Evolutionary conservation across 2,329 filamentous ascomycete genomes (phyloP), one percentile per base, ranked within the genome.

Genomic region (Fusarium virguliforme): DNA sequence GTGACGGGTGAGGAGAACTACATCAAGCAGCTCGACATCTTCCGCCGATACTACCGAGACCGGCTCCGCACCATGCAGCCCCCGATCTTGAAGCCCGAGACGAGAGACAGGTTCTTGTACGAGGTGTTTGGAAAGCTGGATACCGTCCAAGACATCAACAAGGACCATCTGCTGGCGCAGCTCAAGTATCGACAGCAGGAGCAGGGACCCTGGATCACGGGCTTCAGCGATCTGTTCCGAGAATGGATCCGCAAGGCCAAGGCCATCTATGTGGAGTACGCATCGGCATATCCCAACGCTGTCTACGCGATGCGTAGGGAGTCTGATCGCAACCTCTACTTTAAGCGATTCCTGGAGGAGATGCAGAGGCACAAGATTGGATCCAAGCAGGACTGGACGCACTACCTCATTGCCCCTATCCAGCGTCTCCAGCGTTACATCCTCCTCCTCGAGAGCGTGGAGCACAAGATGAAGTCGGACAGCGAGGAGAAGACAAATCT

Each of bases 211-310:
- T 99, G 94, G 90, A 91, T 99, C 64, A 86, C 89, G 12, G 96
- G 96, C 4, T 98, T 98, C 82, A 98, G 95, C 78, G 96, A 98
- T 77, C 94, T 99, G 55, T 98, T 99, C 85, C 88, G 96, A 64
- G 96, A 99, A 82, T 99, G 96, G 96, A 97, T 98, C 68, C 90
- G 96, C 70, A 98, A 98, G 81, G 96, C 96, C 34, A 94, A 92
- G 80, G 85, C 88, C 3, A 92, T 94, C 10, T 99, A 98, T 79
- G 90, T 98, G 67, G 94, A 97, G 64, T 99, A 98, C 80, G 95
- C 95, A 40, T 91, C 92, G 1, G 91, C 91, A 0, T 98, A 96
- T 74, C 95, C 95, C 1, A 90, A 91, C 64, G 95, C 96, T 1
- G 91, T 90, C 38, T 95, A 93, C 78, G 85, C 95, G 59, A 90